Base-by-base conservation (phyloP, 164 flowering plant genomes). In the Vitis labrusca region DNA sequence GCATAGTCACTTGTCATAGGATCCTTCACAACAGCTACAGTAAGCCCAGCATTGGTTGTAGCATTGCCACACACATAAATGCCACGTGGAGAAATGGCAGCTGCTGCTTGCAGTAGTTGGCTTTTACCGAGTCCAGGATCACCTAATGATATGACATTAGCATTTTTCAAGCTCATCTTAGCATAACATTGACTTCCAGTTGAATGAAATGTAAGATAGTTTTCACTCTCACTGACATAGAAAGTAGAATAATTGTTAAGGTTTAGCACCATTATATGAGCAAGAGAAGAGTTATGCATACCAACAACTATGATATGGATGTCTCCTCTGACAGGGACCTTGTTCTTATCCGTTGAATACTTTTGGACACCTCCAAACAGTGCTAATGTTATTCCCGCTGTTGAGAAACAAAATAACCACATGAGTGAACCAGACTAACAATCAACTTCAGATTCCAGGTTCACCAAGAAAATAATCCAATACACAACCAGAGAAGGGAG, bases 111-210 rank as follows among this genome's bases (percentile, higher is more conserved):
- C 70, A 96, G 85, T 62, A 96, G 81, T 76, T 96, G 99, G 71
- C 98, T 96, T 81, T 96, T 96, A n/a, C 99, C 99, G 53, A 96
- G 74, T 66, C 99, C 99, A 84, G 99, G 99, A 83, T 96, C 99
- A 86, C 99, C 99, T 96, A 77, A 59, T 67, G 68, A 77, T 53
- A 60, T 44, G 49, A 55, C 27, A 74, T 61, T 59, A 62, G 52
- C 70, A 65, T 67, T 47, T 9, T n/a, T 67, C 58, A 67, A 56
- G 44, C 53, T 50, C 62, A 66, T 65, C 56, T 63, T 6, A 44
- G 48, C 65, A 19, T 16, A 44, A 32, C 14, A 30, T 49, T 65
- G 27, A 53, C 62, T 62, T 23, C 55, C 17, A 57, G 53, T 37
- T 10, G 49, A 15, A 19, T 50, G 19, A 10, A 27, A 60, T 63